Evolutionary conservation across 805 yeast genomes (phyloP), one percentile per base, ranked within the genome.

Genomic region (Candida piceae): DNA sequence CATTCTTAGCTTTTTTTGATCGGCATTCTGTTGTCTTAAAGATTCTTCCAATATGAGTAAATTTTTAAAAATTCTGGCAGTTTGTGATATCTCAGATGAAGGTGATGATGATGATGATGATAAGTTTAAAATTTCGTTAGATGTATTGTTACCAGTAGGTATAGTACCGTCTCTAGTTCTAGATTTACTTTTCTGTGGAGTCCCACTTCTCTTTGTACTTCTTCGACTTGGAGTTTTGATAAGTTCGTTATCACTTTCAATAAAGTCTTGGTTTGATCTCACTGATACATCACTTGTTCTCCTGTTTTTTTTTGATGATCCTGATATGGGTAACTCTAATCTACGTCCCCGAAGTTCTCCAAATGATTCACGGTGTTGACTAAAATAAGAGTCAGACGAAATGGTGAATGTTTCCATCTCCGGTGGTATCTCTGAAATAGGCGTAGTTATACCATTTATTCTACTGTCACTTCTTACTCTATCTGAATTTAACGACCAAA

Each of bases 11-110:
- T 72, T 64, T 36, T 77, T 73, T 55, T 87, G 89, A 36, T 78
- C 80, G n/a, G 70, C 64, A 32, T 81, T 84, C 62, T 90, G 97
- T 42, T 74, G 79, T 27, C 97, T 70, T 34, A 93, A 66, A 37
- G 86, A 79, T 53, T 89, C 95, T 58, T 90, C 98, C 36, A 89
- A 59, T 12, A 90, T 82, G 32, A 90, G 64, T 47, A 93, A 61
- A 56, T 90, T 88, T 32, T 94, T 72, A 57, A 81, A 86, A 12
- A 87, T 78, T 65, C 82, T 80, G 2, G 88, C 84, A 0, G 84
- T 52, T 26, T 53, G 52, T 2, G 55, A 48, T 16, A 52, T 44
- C 32, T 54, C 58, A 1, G 48, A 40, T 10, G 46, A 41, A n/a
- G 16, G 17, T 4, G 7, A n/a, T n/a, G n/a, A n/a, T n/a, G n/a